A percentile compares a stretch with the other conserved stretches of the same genome.
Conservation (phyloP, 2,329 filamentous ascomycete species). For the Cladosporium austrohemisphaericum region DNA sequence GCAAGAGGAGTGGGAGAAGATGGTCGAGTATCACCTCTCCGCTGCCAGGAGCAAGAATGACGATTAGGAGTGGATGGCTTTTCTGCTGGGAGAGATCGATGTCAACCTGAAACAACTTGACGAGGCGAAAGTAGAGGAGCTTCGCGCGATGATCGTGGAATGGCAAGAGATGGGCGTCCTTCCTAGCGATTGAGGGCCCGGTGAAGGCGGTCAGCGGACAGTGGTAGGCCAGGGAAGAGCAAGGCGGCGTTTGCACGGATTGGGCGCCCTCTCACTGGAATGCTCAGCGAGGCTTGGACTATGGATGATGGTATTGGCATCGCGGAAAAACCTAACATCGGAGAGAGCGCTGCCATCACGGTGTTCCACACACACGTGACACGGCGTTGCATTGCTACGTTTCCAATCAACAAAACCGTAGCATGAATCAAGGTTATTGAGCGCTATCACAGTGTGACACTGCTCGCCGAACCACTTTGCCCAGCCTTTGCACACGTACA, state of each 20-base stretch:
- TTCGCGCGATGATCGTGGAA: not conserved
- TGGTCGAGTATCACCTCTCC: not conserved
- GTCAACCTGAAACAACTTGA: not conserved
- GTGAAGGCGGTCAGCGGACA: not conserved
- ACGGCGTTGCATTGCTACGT: not conserved
- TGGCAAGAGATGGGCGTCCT: not conserved
- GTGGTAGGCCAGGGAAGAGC: conserved; percentile 4
- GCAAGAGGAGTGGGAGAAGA: not conserved
- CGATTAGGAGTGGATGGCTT: not conserved
- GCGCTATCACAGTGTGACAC: not conserved
- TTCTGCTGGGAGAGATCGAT: not conserved
- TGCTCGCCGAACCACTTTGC: not conserved
- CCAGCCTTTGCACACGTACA: conserved; percentile 7
- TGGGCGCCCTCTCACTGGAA: not conserved
- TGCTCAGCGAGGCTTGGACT: not conserved
- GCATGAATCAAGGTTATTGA: not conserved
- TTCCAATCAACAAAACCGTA: not conserved
- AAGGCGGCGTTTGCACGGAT: not conserved
- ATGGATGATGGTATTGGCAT: not conserved
- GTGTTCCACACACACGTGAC: not conserved
- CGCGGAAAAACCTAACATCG: not conserved
- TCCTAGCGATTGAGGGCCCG: not conserved
- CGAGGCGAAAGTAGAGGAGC: not conserved
- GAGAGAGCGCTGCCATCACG: not conserved
- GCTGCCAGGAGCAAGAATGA: not conserved